Percentiles rank a stretch among this genome's conserved stretches.
Evolutionary conservation across 306 rosid genomes (phyloP).

Genomic region (Medicago lupulina): DNA sequence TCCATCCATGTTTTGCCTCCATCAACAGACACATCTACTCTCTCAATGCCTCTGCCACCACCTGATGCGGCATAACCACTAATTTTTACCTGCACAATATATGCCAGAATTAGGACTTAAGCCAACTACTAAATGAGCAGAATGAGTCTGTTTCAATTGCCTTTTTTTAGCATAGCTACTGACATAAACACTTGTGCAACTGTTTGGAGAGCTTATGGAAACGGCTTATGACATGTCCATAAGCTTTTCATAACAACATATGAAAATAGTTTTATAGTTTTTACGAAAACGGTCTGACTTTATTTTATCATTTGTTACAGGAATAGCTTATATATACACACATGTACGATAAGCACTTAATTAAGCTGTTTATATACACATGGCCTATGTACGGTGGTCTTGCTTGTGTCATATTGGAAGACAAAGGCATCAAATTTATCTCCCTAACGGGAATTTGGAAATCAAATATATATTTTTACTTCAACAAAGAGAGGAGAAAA

Average conservation of each 20-base stretch:
- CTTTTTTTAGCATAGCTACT: too few relatives aligned
- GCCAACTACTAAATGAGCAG: background rate
- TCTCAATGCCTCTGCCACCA: slow-evolving; percentile 94
- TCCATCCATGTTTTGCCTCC: slow-evolving; percentile 90
- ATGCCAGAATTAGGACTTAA: slow-evolving; percentile 39
- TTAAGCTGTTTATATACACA: too few relatives aligned
- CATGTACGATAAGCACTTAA: too few relatives aligned
- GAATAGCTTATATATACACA: too few relatives aligned
- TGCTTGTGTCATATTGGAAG: background rate
- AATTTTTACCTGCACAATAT: slow-evolving; percentile 63
- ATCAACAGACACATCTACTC: slow-evolving; percentile 87
- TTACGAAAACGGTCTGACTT: too few relatives aligned
- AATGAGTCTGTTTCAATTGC: background rate
- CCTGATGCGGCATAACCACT: slow-evolving; percentile 92
- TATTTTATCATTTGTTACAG: too few relatives aligned
- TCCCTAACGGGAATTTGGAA: slow-evolving; percentile 8
- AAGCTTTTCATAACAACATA: too few relatives aligned
- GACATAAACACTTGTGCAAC: too few relatives aligned
- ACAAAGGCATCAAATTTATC: slow-evolving; percentile 5
- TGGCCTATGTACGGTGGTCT: background rate
- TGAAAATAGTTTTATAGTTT: too few relatives aligned
- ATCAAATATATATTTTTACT: slow-evolving; percentile 3
- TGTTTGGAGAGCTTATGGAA: too few relatives aligned
- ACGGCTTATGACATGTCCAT: too few relatives aligned
- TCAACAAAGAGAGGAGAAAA: background rate